phyloP scores from a whole-genome alignment of 352 stramenopile species.

The Discostella stelligera region DNA sequence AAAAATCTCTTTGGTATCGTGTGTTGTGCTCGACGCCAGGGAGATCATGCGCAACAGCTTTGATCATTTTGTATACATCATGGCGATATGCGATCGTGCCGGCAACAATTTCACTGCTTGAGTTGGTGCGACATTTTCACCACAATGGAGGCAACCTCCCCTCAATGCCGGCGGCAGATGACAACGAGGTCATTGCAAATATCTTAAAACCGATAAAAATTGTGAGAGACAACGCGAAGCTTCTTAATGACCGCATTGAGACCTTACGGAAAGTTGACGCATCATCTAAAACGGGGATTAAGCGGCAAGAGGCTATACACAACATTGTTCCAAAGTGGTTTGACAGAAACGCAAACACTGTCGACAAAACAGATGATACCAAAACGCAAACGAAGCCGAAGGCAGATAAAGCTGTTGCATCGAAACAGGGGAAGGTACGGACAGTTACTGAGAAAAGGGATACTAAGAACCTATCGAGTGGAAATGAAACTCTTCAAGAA shows the following conservation, averaged over 20 bases:
- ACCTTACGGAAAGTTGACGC: constrained; percentile 16
- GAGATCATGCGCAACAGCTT: constrained; percentile 13
- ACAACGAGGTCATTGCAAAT: constrained; percentile 28
- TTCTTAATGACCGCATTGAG: constrained; percentile 35
- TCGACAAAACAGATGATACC: constrained; percentile 1
- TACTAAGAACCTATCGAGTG: neutral
- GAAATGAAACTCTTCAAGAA: neutral
- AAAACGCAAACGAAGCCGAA: constrained; percentile 9
- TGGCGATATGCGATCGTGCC: constrained; percentile 33
- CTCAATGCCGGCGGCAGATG: constrained; percentile 18
- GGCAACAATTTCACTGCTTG: constrained; percentile 17
- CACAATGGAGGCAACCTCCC: constrained; percentile 9
- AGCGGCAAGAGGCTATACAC: constrained; percentile 26
- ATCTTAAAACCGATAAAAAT: constrained; percentile 31
- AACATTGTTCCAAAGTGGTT: constrained; percentile 55
- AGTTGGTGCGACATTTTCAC: constrained; percentile 16
- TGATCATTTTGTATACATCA: constrained; percentile 32
- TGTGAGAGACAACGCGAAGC: constrained; percentile 40
- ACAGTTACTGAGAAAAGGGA: constrained; percentile 15
- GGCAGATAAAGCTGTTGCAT: constrained; percentile 11
- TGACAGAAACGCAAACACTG: constrained; percentile 47
- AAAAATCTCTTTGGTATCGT: constrained; percentile 60
- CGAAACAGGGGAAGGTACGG: constrained; percentile 11
- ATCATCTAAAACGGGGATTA: constrained; percentile 12
- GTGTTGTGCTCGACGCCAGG: constrained; percentile 55